phyloP scores from a whole-genome alignment of 208 protist genomes.

The Trypanosoma rangeli region DNA sequence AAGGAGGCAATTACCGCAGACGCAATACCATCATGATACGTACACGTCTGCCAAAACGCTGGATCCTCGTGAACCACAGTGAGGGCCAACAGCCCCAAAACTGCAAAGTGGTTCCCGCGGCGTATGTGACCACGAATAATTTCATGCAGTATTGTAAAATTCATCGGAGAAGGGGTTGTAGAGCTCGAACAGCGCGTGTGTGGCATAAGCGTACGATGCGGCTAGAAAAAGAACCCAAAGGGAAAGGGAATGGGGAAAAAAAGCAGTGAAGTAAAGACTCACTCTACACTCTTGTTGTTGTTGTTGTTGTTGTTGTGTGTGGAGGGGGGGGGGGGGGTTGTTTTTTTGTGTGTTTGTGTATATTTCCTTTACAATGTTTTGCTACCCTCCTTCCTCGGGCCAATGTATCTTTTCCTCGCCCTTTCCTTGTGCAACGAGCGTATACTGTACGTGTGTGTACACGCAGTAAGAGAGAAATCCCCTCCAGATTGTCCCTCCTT shows the following conservation, averaged over 20 bases:
- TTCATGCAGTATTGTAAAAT: constrained; percentile 63
- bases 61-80: constrained; percentile 36
- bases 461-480: background rate
- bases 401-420: background rate
- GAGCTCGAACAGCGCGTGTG: constrained; percentile 1
- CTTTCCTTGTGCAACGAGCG: background rate
- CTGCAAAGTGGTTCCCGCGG: constrained; percentile 37
- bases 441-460: background rate
- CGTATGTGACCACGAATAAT: constrained; percentile 56
- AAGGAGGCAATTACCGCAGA: constrained; percentile 41
- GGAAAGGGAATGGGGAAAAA: background rate
- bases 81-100: constrained; percentile 46
- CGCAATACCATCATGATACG: constrained; percentile 58
- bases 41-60: constrained; percentile 78
- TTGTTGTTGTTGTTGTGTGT: too few relatives aligned
- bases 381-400: background rate
- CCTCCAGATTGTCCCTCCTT: background rate
- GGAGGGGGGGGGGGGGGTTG: too few relatives aligned
- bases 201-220: background rate
- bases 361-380: background rate
- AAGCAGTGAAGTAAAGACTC: background rate
- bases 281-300: background rate
- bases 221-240: background rate
- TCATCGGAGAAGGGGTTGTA: background rate
- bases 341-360: background rate